Conservation (phyloP, 495 filamentous ascomycete genomes). For the Tuber calosporum region DNA sequence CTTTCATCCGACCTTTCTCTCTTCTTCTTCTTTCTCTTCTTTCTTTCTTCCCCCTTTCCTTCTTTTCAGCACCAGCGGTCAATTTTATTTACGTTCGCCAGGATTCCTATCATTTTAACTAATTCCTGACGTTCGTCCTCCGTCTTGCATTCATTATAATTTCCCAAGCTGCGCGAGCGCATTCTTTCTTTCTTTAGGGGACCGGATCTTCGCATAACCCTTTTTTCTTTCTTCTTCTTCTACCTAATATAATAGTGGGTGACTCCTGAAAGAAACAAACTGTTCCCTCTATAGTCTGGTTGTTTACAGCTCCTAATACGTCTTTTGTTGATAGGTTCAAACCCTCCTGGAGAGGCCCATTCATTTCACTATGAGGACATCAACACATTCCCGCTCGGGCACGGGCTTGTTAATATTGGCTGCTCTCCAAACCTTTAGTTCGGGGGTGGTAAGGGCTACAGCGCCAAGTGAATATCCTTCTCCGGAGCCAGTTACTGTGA, state of each 20-base stretch:
- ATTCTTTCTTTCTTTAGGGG: slow-evolving; percentile 20
- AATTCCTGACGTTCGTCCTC: slow-evolving; percentile 9
- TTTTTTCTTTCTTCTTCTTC: no score
- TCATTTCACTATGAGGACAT: slow-evolving; percentile 32
- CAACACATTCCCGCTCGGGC: slow-evolving; percentile 20
- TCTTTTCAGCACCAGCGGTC: slow-evolving; percentile 12
- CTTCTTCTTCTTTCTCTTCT: slow-evolving; percentile 1
- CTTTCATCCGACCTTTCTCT: slow-evolving; percentile 6
- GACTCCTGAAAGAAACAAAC: neutral
- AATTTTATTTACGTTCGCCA: slow-evolving; percentile 15
- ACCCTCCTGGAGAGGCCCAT: slow-evolving; percentile 37
- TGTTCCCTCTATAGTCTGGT: neutral
- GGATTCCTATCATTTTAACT: slow-evolving; percentile 21
- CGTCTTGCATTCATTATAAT: slow-evolving; percentile 3
- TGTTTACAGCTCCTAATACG: slow-evolving; percentile 1
- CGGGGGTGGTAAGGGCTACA: slow-evolving; percentile 20
- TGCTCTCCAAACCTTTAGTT: slow-evolving; percentile 27
- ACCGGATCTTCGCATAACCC: slow-evolving; percentile 22
- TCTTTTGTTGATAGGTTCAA: slow-evolving; percentile 4
- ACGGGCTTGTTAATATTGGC: slow-evolving; percentile 23
- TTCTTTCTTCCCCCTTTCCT: slow-evolving; percentile 5
- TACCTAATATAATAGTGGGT: slow-evolving; percentile 6
- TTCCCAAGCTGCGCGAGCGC: slow-evolving; percentile 17
- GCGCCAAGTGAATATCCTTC: slow-evolving; percentile 10
- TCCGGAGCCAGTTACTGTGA: slow-evolving; percentile 3